Evolutionary conservation across 1,284 basidiomycete species (phyloP).

Genomic region (Sphagnurus paluster): DNA sequence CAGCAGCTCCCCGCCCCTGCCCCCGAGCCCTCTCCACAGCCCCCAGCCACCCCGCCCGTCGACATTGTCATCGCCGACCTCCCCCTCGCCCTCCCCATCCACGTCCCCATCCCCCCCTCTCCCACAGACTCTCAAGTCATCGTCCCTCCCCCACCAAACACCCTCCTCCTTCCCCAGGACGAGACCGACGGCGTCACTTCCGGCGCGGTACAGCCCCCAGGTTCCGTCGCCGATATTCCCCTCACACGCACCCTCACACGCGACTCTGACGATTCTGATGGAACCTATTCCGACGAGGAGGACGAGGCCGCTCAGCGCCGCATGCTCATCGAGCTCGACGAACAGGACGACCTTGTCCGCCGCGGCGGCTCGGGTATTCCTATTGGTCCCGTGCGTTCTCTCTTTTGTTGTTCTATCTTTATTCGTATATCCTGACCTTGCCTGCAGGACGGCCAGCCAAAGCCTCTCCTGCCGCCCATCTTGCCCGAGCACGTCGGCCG

Average conservation of each 20-base stretch:
- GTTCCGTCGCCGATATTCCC: slow-evolving; percentile 38
- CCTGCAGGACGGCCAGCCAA: slow-evolving; percentile 78
- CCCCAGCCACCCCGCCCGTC: slow-evolving; percentile 28
- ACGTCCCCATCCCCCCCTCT: no score
- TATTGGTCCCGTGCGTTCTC: slow-evolving; percentile 44
- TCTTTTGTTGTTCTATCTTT: background rate
- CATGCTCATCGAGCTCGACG: slow-evolving; percentile 43
- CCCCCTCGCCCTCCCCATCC: no score
- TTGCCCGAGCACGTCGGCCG: slow-evolving; percentile 73
- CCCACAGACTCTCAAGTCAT: slow-evolving; percentile 39
- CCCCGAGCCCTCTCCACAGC: slow-evolving; percentile 26
- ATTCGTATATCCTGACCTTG: background rate
- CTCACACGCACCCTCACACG: slow-evolving; percentile 27
- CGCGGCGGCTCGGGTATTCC: slow-evolving; percentile 53
- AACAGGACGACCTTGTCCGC: slow-evolving; percentile 46
- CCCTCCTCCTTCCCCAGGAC: slow-evolving; percentile 41
- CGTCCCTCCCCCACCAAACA: slow-evolving; percentile 42
- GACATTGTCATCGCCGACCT: no score
- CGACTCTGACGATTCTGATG: slow-evolving; percentile 43
- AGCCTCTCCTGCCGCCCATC: slow-evolving; percentile 81
- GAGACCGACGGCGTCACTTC: slow-evolving; percentile 53
- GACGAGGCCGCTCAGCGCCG: slow-evolving; percentile 38
- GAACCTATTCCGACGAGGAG: slow-evolving; percentile 45
- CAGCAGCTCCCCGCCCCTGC: slow-evolving; percentile 16
- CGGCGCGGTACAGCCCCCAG: slow-evolving; percentile 50